Conservation (phyloP, 768 basidiomycete species). For the Naganishia kalamii region DNA sequence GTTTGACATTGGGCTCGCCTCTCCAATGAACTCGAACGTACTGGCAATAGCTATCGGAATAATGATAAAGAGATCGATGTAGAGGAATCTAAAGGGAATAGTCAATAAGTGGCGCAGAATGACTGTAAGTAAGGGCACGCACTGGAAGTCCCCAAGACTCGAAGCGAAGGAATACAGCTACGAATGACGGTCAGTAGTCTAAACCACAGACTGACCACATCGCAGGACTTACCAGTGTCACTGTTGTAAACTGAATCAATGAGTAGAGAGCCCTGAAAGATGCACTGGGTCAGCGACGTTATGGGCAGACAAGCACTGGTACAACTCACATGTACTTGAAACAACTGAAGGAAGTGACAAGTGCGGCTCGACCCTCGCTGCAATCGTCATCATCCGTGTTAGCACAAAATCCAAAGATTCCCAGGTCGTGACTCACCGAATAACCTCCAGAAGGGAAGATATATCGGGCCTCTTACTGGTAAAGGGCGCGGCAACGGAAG, state of each 20-base stretch:
- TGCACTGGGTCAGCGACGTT: slow-evolving; percentile 19
- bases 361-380: slow-evolving; percentile 79
- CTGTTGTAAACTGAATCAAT: slow-evolving; percentile 96
- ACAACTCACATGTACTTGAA: slow-evolving; percentile 94
- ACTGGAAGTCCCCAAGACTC: slow-evolving; percentile 94
- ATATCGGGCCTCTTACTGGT: slow-evolving; percentile 91
- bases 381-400: background rate
- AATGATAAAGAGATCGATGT: slow-evolving; percentile 96
- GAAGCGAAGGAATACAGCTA: slow-evolving; percentile 88
- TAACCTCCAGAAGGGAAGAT: slow-evolving; percentile 88
- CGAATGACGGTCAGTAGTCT: background rate
- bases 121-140: background rate
- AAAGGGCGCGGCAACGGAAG: slow-evolving; percentile 95
- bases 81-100: slow-evolving; percentile 59
- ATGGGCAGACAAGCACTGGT: background rate
- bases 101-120: background rate
- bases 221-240: slow-evolving; percentile 57
- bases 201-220: background rate
- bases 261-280: slow-evolving; percentile 85
- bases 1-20: background rate
- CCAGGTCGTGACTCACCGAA: slow-evolving; percentile 62
- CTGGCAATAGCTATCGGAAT: slow-evolving; percentile 94
- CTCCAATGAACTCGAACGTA: slow-evolving; percentile 49
- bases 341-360: slow-evolving; percentile 97
- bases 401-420: no score